A percentile compares a stretch with the other conserved stretches of the same genome.
Conservation (phyloP, 352 stramenopile genomes). For the Pythium phragmitis region DNA sequence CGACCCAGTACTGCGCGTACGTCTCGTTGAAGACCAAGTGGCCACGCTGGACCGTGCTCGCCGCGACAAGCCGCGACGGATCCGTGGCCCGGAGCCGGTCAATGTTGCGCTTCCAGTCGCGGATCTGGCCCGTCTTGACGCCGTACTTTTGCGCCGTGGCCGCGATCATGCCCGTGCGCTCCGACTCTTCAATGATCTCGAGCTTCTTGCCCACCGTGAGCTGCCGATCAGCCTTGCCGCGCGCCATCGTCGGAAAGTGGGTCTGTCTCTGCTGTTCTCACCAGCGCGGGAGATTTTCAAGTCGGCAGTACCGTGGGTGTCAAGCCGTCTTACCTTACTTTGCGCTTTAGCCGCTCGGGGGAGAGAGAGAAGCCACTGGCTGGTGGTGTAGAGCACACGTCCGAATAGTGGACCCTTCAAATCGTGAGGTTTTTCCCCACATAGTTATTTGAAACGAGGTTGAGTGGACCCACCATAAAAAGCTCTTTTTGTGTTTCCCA, state of each 20-base stretch:
- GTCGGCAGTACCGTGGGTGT: constrained; percentile 28
- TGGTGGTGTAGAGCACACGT: constrained; percentile 13
- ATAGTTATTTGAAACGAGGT: neutral
- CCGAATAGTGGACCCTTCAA: constrained; percentile 14
- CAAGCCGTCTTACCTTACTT: constrained; percentile 23
- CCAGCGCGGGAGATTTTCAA: constrained; percentile 11
- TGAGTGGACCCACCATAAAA: neutral
- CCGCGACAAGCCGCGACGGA: constrained; percentile 75
- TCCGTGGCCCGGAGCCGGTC: constrained; percentile 73
- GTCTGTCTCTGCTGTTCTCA: neutral
- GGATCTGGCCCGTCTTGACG: constrained; percentile 85
- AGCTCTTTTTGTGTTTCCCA: constrained; percentile 4
- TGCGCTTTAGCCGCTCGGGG: constrained; percentile 19
- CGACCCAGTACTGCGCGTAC: constrained; percentile 88
- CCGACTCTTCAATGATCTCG: constrained; percentile 85
- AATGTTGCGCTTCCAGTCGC: constrained; percentile 88
- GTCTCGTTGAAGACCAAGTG: constrained; percentile 88
- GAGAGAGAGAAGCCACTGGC: neutral
- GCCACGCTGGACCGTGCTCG: constrained; percentile 78
- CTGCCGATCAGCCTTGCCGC: constrained; percentile 74
- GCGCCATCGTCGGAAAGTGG: constrained; percentile 46
- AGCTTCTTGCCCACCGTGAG: constrained; percentile 88
- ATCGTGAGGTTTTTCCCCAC: constrained; percentile 11
- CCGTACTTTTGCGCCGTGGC: constrained; percentile 83
- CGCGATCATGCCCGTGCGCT: constrained; percentile 74